phyloP scores from a whole-genome alignment of 2,329 filamentous ascomycete species.

The Fusarium duplospermum region DNA sequence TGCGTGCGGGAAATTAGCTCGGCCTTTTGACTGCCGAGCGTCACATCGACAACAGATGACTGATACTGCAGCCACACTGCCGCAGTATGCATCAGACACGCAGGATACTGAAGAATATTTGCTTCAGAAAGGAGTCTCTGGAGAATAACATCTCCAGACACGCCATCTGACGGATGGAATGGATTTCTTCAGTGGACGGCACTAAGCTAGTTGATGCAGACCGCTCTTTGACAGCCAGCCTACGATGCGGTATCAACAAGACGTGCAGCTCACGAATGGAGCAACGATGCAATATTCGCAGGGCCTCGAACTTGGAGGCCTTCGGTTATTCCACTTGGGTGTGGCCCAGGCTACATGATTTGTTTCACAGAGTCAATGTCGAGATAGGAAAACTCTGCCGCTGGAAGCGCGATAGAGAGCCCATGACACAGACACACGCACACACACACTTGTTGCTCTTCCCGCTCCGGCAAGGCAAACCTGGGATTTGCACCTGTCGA shows the following conservation, averaged over 20 bases:
- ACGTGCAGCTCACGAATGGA: slow-evolving; percentile 35
- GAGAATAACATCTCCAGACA: not conserved
- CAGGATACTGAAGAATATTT: slow-evolving; percentile 2
- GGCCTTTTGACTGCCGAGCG: slow-evolving; percentile 8
- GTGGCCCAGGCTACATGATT: slow-evolving; percentile 17
- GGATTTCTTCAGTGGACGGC: slow-evolving; percentile 20
- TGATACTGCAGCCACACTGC: slow-evolving; percentile 2
- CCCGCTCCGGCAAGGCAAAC: slow-evolving; percentile 5
- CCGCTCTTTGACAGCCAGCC: slow-evolving; percentile 43
- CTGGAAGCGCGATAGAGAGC: slow-evolving; percentile 29
- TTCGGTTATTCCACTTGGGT: slow-evolving; percentile 6
- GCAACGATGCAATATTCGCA: slow-evolving; percentile 19
- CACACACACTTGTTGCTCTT: not conserved
- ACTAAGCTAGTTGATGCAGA: slow-evolving; percentile 41
- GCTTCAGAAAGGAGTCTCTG: slow-evolving; percentile 1
- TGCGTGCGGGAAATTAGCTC: slow-evolving; percentile 18
- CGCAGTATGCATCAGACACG: slow-evolving; percentile 20
- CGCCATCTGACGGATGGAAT: slow-evolving; percentile 10
- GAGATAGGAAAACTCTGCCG: slow-evolving; percentile 16
- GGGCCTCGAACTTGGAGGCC: slow-evolving; percentile 33
- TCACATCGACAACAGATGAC: slow-evolving; percentile 4
- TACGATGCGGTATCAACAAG: slow-evolving; percentile 35
- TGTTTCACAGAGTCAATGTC: not conserved
- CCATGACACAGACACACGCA: slow-evolving; percentile 29
- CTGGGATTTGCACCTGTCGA: slow-evolving; percentile 19